Base-by-base conservation (phyloP, 495 filamentous ascomycete species). In the Lasiosphaeria miniovina region DNA sequence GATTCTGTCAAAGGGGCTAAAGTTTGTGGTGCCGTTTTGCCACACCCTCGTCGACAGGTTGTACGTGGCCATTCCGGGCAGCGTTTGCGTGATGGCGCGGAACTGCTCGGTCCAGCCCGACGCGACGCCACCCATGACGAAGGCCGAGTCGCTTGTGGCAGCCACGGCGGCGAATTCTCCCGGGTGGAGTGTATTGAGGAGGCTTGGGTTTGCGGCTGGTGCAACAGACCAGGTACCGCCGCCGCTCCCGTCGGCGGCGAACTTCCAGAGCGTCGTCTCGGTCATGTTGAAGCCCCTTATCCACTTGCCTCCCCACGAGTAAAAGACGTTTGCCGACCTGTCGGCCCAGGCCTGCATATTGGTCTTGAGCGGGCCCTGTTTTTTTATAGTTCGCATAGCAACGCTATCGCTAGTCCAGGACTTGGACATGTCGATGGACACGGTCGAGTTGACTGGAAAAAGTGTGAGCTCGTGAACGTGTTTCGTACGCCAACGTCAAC, bases 241-340 rank as follows among this genome's bases (percentile, higher is more conserved):
- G 14, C 72, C 73, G 4, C 49, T 55, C 43, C 68, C 67, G 36
- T 77, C 73, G 11, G 69, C 64, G 24, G 57, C 58, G 54, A 77
- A 70, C 55, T 68, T 68, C 69, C 72, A 74, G 12, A 71, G 64
- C 50, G 59, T 60, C 31, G 61, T 66, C 8, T 48, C 49, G 0
- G 62, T 65, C 9, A 67, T 63, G 52, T 58, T 61, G 4, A 38
- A 36, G n/a, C 43, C 59, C 15, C 24, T 51, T 4, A 38, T n/a
- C 36, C 45, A 61, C 53, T 61, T 66, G 11, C 75, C 74, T 17
- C 70, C 75, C 71, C 72, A 77, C 11, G 65, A 61, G 57, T 77
- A 77, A 34, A 75, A 67, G 36, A 52, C 56, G 35, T 65, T 64
- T 4, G 54, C 58, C 4, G 58, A 61, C 4, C 45, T 15, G 57